A percentile compares a stretch with the other conserved stretches of the same genome.
These are phyloP conservation scores for Kwoniella pini DNA, from an alignment of 768 basidiomycete genomes.

Conservation along the genomic window DNA sequence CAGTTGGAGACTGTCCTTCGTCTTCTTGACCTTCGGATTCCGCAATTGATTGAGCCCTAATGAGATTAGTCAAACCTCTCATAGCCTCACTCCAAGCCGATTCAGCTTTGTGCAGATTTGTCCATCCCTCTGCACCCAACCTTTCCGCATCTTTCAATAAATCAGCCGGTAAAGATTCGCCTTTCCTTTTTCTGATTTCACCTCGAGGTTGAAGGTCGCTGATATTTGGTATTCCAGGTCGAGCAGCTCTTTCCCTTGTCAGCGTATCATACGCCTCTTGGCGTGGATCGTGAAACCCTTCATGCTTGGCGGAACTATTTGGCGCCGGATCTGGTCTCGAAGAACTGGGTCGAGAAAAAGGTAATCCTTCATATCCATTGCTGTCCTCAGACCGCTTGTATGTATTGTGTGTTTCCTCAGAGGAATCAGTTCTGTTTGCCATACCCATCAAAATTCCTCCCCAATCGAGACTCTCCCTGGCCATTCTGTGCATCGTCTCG, in stretches of 20 bases:
- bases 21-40: not conserved
- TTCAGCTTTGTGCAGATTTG: slow-evolving; percentile 29
- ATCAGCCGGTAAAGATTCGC: slow-evolving; percentile 17
- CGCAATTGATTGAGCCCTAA: not conserved
- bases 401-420: not conserved
- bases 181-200: slow-evolving; percentile 3
- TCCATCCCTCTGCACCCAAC: slow-evolving; percentile 29
- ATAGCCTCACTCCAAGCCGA: slow-evolving; percentile 30
- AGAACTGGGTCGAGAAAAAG: not conserved
- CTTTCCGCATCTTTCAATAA: slow-evolving; percentile 26
- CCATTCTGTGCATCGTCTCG: slow-evolving; percentile 35
- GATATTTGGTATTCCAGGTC: slow-evolving; percentile 1
- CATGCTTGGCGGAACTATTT: not conserved
- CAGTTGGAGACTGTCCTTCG: not conserved
- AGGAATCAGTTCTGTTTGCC: slow-evolving; percentile 9
- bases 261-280: slow-evolving; percentile 11
- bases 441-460: slow-evolving; percentile 32
- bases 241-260: not conserved
- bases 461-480: slow-evolving; percentile 38
- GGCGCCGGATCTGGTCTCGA: not conserved
- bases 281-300: not conserved
- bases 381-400: not conserved
- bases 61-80: slow-evolving; percentile 9
- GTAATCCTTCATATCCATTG: slow-evolving; percentile 11
- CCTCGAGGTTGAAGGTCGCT: not conserved